phyloP scores from a whole-genome alignment of 176 grass and related monocot species.

The Zea mays region Zm-B73-REFERENCE-NAM-5.0 NC_050100.1:93914001-93914500 shows the following conservation, averaged over 20 bases:
- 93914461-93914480: conserved; percentile 3
- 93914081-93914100: background rate
- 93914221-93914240: conserved; percentile 8
- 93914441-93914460: background rate
- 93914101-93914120: background rate
- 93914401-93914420: background rate
- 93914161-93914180: conserved; percentile 18
- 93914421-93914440: conserved; percentile 32
- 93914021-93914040: background rate
- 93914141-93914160: no score
- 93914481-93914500: conserved; percentile 1
- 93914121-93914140: background rate
- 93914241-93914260: background rate
- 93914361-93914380: background rate
- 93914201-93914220: background rate
- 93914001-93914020: no score
- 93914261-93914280: background rate
- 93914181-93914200: conserved; percentile 1
- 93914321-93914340: background rate
- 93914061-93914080: background rate
- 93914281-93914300: background rate
- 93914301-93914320: background rate
- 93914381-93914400: background rate
- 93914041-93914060: background rate
- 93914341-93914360: background rate